phyloP scores from a whole-genome alignment of 768 basidiomycete species.

The Harrya chromipes region DNA sequence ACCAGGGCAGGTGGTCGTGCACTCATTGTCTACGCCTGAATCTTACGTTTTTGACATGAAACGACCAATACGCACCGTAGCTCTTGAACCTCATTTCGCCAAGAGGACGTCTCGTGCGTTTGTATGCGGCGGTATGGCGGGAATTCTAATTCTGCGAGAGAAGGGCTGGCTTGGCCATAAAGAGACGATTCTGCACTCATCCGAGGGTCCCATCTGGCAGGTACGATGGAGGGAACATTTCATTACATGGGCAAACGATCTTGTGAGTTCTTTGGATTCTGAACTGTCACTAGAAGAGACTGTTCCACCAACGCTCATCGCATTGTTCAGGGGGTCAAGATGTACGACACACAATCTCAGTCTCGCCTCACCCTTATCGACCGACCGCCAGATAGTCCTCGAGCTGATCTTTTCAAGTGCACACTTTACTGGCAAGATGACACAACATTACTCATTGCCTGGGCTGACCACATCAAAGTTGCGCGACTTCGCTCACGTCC shows the following conservation, averaged over 20 bases:
- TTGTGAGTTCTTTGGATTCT: conserved; percentile 46
- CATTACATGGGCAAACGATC: conserved; percentile 96
- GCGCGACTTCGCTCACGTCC: conserved; percentile 70
- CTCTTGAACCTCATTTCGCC: conserved; percentile 88
- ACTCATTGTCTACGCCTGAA: conserved; percentile 75
- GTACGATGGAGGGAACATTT: conserved; percentile 81
- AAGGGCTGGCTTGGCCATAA: conserved; percentile 97
- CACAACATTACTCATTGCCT: conserved; percentile 83
- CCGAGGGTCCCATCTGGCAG: conserved; percentile 95
- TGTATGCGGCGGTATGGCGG: conserved; percentile 90
- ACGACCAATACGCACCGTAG: conserved; percentile 85
- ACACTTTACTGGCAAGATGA: conserved; percentile 92
- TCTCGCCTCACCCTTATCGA: conserved; percentile 84
- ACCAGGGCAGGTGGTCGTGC: conserved; percentile 87
- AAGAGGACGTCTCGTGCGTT: conserved; percentile 74
- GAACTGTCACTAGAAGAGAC: neutral
- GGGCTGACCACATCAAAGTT: conserved; percentile 93
- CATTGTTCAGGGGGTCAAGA: conserved; percentile 77
- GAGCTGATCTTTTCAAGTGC: conserved; percentile 94
- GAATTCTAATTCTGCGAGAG: conserved; percentile 81
- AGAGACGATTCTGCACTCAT: conserved; percentile 75
- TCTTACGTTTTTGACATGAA: conserved; percentile 87
- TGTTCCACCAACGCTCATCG: neutral
- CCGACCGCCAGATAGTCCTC: conserved; percentile 74
- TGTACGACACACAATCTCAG: conserved; percentile 80